These are phyloP conservation scores for Collybiopsis confluens DNA, from an alignment of 768 basidiomycete species.

Conservation along the genomic window DNA sequence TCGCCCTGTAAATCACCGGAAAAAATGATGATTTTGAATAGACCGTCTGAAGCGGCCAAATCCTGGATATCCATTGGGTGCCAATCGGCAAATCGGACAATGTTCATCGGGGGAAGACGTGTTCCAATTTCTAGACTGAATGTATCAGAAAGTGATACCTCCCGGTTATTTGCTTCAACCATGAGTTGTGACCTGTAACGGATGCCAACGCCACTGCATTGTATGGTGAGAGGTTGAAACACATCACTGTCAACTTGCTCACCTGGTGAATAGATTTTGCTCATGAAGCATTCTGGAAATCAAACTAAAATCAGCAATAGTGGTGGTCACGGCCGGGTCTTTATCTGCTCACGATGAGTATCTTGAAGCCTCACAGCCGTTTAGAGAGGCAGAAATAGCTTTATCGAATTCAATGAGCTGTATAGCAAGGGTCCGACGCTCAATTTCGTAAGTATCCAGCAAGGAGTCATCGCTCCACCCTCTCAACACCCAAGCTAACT, in stretches of 20 bases:
- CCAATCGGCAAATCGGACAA: too few species aligned
- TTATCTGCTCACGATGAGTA: slow-evolving; percentile 2
- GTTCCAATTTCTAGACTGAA: too few species aligned
- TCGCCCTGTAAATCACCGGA: too few species aligned
- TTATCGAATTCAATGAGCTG: slow-evolving; percentile 22
- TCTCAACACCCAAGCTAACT: slow-evolving; percentile 21
- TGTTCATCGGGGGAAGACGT: too few species aligned
- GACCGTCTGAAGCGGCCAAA: too few species aligned
- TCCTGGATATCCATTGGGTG: too few species aligned
- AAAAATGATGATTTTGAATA: too few species aligned
- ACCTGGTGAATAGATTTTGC: slow-evolving; percentile 15
- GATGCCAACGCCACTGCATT: slow-evolving; percentile 12
- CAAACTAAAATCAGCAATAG: neutral
- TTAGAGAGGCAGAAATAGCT: slow-evolving; percentile 9
- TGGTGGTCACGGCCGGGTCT: too few species aligned
- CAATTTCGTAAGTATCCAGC: slow-evolving; percentile 23
- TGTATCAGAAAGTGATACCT: too few species aligned
- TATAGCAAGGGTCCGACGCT: slow-evolving; percentile 17
- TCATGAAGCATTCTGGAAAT: neutral
- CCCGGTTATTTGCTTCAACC: too few species aligned
- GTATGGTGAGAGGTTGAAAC: too few species aligned
- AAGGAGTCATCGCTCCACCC: slow-evolving; percentile 19
- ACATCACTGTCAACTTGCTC: too few species aligned
- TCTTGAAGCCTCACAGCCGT: neutral
- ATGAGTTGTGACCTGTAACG: slow-evolving; percentile 8